These are phyloP conservation scores for Balakata baccata DNA, from an alignment of 345 rosid genomes.

Conservation along the genomic window DNA sequence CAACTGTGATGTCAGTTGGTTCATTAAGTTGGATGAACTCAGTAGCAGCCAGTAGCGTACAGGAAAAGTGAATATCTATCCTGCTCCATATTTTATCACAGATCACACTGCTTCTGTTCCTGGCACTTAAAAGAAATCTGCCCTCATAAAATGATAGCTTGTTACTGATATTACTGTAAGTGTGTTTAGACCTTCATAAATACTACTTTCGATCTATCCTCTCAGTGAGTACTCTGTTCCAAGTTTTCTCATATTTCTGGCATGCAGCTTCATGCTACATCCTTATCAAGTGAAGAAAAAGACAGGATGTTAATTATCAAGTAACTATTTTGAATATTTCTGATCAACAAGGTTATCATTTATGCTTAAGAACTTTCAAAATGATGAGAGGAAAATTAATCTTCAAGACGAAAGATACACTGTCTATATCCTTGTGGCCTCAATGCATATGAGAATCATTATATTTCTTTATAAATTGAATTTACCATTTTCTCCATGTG, in stretches of 20 bases:
- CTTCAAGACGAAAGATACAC: background rate
- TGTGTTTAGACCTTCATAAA: background rate
- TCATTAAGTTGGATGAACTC: constrained; percentile 16
- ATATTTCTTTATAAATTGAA: background rate
- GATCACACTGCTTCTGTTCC: background rate
- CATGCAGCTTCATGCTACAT: background rate
- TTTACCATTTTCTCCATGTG: background rate
- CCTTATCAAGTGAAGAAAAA: background rate
- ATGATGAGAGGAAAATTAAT: background rate
- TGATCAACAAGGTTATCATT: background rate
- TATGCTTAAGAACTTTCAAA: background rate
- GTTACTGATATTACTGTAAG: background rate
- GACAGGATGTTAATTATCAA: background rate
- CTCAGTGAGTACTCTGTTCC: background rate
- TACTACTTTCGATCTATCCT: background rate
- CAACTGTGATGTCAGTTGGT: constrained; percentile 5
- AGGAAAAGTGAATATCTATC: background rate
- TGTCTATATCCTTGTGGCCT: too few relatives aligned
- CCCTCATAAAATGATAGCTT: background rate
- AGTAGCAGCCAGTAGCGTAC: background rate
- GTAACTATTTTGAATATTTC: background rate
- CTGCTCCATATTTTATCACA: background rate
- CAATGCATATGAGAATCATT: background rate
- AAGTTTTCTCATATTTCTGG: background rate
- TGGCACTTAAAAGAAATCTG: background rate